A percentile compares a stretch with the other conserved stretches of the same genome.
Evolutionary conservation across 2,329 filamentous ascomycete species (phyloP).

Genomic region (Alternaria brassicae): DNA sequence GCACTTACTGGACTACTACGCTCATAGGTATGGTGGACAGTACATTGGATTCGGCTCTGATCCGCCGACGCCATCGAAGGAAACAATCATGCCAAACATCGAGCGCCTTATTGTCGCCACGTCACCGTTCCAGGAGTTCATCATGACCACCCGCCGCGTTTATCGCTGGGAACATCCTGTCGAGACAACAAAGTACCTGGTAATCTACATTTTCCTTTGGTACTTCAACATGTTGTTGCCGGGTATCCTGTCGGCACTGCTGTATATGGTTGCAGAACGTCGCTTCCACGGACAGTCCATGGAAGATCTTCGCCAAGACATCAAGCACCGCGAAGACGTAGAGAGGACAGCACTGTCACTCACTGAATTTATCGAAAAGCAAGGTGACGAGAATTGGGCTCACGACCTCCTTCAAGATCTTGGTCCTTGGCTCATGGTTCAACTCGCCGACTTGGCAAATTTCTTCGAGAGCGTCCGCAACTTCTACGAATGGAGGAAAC

Average conservation of each 20-base stretch:
- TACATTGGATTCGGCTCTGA: slow-evolving; percentile 47
- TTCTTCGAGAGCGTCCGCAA: slow-evolving; percentile 47
- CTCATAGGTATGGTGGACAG: slow-evolving; percentile 46
- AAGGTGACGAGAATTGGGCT: slow-evolving; percentile 48
- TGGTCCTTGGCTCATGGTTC: slow-evolving; percentile 47
- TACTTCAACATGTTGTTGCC: slow-evolving; percentile 38
- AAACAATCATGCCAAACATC: slow-evolving; percentile 45
- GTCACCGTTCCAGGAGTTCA: slow-evolving; percentile 45
- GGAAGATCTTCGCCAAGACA: slow-evolving; percentile 37
- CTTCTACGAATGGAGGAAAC: slow-evolving; percentile 50
- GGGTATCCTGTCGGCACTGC: slow-evolving; percentile 27
- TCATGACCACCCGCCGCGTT: slow-evolving; percentile 45
- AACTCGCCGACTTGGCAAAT: slow-evolving; percentile 47
- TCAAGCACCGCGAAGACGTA: slow-evolving; percentile 43
- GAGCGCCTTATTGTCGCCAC: slow-evolving; percentile 50
- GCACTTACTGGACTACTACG: slow-evolving; percentile 39
- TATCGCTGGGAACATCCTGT: slow-evolving; percentile 49
- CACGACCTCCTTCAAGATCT: slow-evolving; percentile 33
- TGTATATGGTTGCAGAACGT: slow-evolving; percentile 36
- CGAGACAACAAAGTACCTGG: slow-evolving; percentile 41
- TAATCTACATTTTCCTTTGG: slow-evolving; percentile 37
- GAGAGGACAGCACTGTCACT: slow-evolving; percentile 40
- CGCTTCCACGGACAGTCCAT: slow-evolving; percentile 28
- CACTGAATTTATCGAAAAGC: slow-evolving; percentile 49
- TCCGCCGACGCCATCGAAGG: slow-evolving; percentile 40